Evolutionary conservation across 192 early-diverging fungal species (phyloP), one percentile per base, ranked within the genome.

Genomic region (Oehlia diaphana): DNA sequence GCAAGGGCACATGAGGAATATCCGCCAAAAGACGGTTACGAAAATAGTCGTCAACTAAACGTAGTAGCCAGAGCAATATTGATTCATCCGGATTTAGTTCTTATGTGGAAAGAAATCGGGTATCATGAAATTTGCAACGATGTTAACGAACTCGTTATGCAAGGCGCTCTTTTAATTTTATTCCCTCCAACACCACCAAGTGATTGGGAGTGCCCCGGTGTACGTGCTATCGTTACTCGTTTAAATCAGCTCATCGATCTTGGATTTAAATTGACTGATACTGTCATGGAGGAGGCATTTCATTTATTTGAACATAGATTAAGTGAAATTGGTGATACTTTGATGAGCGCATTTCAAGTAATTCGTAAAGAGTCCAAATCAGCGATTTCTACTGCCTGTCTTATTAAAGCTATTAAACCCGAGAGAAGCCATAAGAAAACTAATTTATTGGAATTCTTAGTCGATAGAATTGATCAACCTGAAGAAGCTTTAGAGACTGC

Each of bases 61-160:
- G 63, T 77, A 2, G 39, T 77, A 9, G 63, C 63, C 12, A 44
- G 75, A 35, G 75, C 75, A n/a, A 77, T 77, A 16, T 49, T 77
- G 19, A 77, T 77, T 66, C 26, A 65, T 77, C 62, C 62, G 0
- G 33, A 39, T 13, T 77, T 77, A 3, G 39, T 77, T 0, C 8
- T 13, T 35, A 19, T 37, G 16, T 77, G 75, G 75, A 77, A 65
- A 49, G 16, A 33, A 33, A 26, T 33, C 3, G 75, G 63, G 0
- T 77, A 77, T 66, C 12, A 75, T 21, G 75, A 44, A 47, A 77
- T 77, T 23, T 63, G 62, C 49, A 37, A 66, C 8, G 75, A 77
- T 77, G 75, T 77, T 9, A 77, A 77, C 21, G 75, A 77, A 14
- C 14, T 66, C 14, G 75, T 77, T 3, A 77, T 77, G 63, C 75